phyloP scores from a whole-genome alignment of 108 stramenopile species.

The Skeletonema grethae region DNA sequence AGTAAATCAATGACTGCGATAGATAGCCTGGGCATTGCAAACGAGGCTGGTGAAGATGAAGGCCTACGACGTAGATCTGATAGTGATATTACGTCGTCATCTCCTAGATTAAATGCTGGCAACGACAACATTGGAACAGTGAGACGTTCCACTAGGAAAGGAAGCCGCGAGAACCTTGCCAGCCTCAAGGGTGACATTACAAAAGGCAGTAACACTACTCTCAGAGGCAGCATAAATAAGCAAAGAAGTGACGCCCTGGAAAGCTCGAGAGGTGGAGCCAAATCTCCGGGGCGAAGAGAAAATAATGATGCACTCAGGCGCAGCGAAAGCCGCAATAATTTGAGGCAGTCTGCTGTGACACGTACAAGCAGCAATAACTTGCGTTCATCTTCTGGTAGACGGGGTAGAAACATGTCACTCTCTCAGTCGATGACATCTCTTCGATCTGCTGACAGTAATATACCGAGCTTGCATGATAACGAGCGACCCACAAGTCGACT shows the following conservation, averaged over 20 bases:
- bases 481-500: neutral
- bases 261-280: too few relatives aligned
- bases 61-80: neutral
- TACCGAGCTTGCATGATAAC: neutral
- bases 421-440: neutral
- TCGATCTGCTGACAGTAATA: neutral
- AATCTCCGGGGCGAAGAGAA: neutral
- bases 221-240: neutral
- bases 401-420: neutral
- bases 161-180: neutral
- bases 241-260: neutral
- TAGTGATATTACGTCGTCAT: neutral
- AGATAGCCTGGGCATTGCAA: neutral
- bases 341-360: neutral
- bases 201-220: neutral
- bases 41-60: neutral
- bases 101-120: neutral
- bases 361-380: neutral
- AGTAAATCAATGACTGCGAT: neutral
- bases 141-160: neutral
- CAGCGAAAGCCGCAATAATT: neutral
- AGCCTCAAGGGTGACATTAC: neutral
- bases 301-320: neutral
- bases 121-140: neutral
- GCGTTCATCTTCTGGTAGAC: conserved; percentile 4